Evolutionary conservation across 108 stramenopile genomes (phyloP).

Genomic region (Skeletonema potamos): DNA sequence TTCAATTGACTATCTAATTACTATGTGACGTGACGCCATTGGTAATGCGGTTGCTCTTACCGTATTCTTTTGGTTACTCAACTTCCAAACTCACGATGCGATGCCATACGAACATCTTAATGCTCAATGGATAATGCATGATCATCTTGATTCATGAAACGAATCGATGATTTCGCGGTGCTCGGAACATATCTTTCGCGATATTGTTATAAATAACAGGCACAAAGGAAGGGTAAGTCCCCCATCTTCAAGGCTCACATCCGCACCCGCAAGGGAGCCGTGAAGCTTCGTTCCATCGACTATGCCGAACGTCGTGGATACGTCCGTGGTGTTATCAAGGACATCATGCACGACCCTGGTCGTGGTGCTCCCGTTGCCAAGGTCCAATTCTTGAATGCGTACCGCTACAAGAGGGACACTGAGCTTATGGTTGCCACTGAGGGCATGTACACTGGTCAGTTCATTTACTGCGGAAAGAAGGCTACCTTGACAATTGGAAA

Average conservation of each 20-base stretch:
- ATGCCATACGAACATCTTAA: slow-evolving; percentile 35
- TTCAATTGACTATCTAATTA: background rate
- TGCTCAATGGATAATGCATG: slow-evolving; percentile 47
- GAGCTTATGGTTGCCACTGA: slow-evolving; percentile 96
- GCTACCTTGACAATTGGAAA: slow-evolving; percentile 95
- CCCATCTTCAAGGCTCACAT: slow-evolving; percentile 96
- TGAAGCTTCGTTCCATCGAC: slow-evolving; percentile 95
- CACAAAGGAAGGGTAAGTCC: slow-evolving; percentile 97
- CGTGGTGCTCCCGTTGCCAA: slow-evolving; percentile 98
- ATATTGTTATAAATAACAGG: slow-evolving; percentile 42
- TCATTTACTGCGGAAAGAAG: slow-evolving; percentile 99
- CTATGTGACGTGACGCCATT: slow-evolving; percentile 17
- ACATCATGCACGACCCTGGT: slow-evolving; percentile 98
- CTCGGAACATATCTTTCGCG: background rate
- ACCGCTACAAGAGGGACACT: slow-evolving; percentile 95
- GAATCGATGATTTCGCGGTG: slow-evolving; percentile 13
- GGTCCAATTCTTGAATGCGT: slow-evolving; percentile 98
- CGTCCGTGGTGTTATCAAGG: slow-evolving; percentile 98
- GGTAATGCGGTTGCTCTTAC: slow-evolving; percentile 1
- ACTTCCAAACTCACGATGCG: slow-evolving; percentile 32
- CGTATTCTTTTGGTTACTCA: background rate
- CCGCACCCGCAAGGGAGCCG: slow-evolving; percentile 97
- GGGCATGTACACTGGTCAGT: slow-evolving; percentile 99
- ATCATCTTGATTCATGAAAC: slow-evolving; percentile 29
- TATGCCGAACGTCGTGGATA: slow-evolving; percentile 98